Evolutionary conservation across 2,329 filamentous ascomycete genomes (phyloP), one percentile per base, ranked within the genome.

Genomic region (Ophiognomonia clavigignenti-juglandacearum): DNA sequence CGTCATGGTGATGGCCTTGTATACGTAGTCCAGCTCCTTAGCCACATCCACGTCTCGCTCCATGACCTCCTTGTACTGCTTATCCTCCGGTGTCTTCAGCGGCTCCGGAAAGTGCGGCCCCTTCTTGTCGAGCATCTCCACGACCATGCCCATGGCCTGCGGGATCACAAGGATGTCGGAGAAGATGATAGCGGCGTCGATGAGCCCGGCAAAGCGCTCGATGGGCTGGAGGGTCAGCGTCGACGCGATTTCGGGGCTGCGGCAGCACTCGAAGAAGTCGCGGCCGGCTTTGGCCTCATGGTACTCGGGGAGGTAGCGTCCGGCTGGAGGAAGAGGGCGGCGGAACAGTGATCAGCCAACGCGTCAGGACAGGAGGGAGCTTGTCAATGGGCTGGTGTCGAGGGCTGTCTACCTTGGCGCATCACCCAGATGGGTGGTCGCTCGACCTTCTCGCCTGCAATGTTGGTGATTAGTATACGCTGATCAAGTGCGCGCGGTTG

Each of bases 191-290:
- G 93, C 91, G 23, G 90, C 92, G 67, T 98, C 93, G 58, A 98
- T 82, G 52, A 98, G 83, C 36, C 90, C 91, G 35, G 78, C 84
- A 64, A 84, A 98, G 44, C 93, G 89, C 59, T 96, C 90, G 60
- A 98, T 84, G 44, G 93, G 93, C 68, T 98, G 93, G 23, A 98
- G 79, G 6, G 93, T 98, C 58, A 98, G 73, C 32, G 87, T 95
- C 26, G 90, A 96, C 42, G 93, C 89, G 54, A 97, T 84, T 66
- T 97, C 90, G 47, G 93, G 89, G 60, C 84, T 82, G 46, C 93
- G 90, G 68, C 93, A 98, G 78, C 92, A 96, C 71, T 90, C 89
- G 74, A 98, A 98, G 72, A 98, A 98, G 72, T 98, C 93, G 55
- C 85, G 82, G 45, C 70, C 77, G 57, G 86, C 92, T 71, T 98